Percentiles rank a stretch among this genome's conserved stretches.
These are phyloP conservation scores for Poronia punctata DNA, from an alignment of 495 filamentous ascomycete genomes.

Conservation along the genomic window DNA sequence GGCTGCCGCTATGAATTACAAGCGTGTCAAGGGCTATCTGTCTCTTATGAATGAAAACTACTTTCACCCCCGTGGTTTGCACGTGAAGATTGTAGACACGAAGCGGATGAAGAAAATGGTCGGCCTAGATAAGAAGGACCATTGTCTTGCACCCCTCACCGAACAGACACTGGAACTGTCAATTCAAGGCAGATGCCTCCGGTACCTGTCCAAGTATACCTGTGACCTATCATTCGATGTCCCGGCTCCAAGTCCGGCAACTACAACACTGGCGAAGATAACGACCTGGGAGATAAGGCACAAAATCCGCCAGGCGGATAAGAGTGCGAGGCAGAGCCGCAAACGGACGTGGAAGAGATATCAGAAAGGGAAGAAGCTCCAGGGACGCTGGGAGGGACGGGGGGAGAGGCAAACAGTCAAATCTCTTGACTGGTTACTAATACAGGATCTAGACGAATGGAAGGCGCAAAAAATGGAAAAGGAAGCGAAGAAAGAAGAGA, in stretches of 20 bases:
- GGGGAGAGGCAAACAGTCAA: constrained; percentile 9
- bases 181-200: constrained; percentile 16
- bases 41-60: constrained; percentile 15
- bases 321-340: constrained; percentile 4
- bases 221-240: constrained; percentile 19
- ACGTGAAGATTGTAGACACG: constrained; percentile 12
- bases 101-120: constrained; percentile 13
- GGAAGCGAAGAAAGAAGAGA: constrained; percentile 13
- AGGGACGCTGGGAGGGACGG: constrained; percentile 8
- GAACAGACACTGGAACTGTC: constrained; percentile 13
- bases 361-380: constrained; percentile 17
- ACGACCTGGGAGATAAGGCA: constrained; percentile 17
- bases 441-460: constrained; percentile 19
- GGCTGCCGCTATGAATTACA: constrained; percentile 6
- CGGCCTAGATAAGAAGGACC: constrained; percentile 14
- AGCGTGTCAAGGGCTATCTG: constrained; percentile 10
- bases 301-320: constrained; percentile 13
- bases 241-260: constrained; percentile 13
- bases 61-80: constrained; percentile 19
- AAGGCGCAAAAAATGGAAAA: constrained; percentile 12
- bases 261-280: constrained; percentile 14
- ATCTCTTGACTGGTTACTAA: constrained; percentile 17
- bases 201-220: constrained; percentile 10
- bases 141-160: constrained; percentile 13
- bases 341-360: constrained; percentile 19